These are phyloP conservation scores for Flueggea neowawraea DNA, from an alignment of 441 rosid genomes.

Conservation along the genomic window DNA sequence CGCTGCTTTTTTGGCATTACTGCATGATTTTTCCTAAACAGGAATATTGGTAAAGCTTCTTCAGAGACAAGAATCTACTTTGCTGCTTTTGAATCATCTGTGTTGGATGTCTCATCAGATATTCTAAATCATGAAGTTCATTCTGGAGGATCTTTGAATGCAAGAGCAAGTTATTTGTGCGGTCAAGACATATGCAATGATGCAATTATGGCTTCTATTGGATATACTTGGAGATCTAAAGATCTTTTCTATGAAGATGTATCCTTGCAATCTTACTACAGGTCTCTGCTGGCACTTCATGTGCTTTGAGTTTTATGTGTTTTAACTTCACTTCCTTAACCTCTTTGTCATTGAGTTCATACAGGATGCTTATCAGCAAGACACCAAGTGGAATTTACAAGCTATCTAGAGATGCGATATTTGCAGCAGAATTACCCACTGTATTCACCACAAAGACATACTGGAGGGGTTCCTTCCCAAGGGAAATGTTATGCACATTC, in stretches of 20 bases:
- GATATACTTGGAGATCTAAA: slow-evolving; percentile 76
- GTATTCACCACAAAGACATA: slow-evolving; percentile 66
- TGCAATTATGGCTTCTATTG: slow-evolving; percentile 90
- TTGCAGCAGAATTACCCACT: slow-evolving; percentile 68
- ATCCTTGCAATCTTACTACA: slow-evolving; percentile 70
- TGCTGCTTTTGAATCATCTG: slow-evolving; percentile 45
- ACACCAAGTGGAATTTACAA: slow-evolving; percentile 83
- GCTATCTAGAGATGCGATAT: slow-evolving; percentile 70
- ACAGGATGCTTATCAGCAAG: slow-evolving; percentile 67
- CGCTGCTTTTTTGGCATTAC: slow-evolving; percentile 7
- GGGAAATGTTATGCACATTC: slow-evolving; percentile 70
- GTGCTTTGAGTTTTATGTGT: slow-evolving; percentile 2
- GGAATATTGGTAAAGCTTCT: slow-evolving; percentile 83
- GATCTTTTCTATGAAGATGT: slow-evolving; percentile 67
- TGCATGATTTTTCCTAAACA: slow-evolving; percentile 31
- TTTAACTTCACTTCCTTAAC: neutral
- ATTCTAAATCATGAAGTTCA: slow-evolving; percentile 27
- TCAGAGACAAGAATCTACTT: slow-evolving; percentile 82
- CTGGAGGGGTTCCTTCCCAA: slow-evolving; percentile 88
- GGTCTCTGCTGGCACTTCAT: slow-evolving; percentile 37
- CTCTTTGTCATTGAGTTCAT: slow-evolving; percentile 8
- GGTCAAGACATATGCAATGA: slow-evolving; percentile 73
- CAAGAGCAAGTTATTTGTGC: slow-evolving; percentile 74
- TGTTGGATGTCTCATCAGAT: slow-evolving; percentile 37
- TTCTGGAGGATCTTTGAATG: slow-evolving; percentile 47